Conservation (phyloP, 257 asterid genomes). For the Solanum sitiens region DNA sequence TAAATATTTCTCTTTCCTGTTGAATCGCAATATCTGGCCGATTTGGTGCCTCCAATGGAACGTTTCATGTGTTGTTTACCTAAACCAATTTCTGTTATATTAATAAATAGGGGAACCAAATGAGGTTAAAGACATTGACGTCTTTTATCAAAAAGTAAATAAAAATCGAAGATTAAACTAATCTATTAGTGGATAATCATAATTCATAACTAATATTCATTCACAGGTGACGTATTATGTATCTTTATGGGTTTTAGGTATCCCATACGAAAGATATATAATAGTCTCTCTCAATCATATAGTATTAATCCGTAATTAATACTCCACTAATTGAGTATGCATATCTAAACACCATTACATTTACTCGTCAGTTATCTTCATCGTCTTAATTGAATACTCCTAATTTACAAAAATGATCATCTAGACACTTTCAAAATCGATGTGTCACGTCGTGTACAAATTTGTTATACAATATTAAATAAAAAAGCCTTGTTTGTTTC, state of each 20-base stretch:
- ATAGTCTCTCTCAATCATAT: too few species aligned
- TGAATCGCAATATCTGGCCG: not conserved
- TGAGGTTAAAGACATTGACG: not conserved
- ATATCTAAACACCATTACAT: not conserved
- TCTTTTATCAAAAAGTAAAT: not conserved
- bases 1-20: too few species aligned
- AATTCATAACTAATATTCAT: too few species aligned
- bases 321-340: not conserved
- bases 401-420: not conserved
- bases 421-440: accelerated
- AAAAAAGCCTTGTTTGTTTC: not conserved
- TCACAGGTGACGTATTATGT: too few species aligned
- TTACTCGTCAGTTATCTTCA: not conserved
- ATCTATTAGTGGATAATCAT: too few species aligned
- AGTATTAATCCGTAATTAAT: not conserved
- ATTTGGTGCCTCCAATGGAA: not conserved
- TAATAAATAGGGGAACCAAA: not conserved
- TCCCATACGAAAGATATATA: not conserved
- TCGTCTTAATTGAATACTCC: not conserved
- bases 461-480: too few species aligned
- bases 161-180: not conserved
- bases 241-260: not conserved
- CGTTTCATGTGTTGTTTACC: not conserved
- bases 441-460: not conserved
- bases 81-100: not conserved